Conservation (phyloP, 257 asterid genomes). For the Solanum virginianum region DNA sequence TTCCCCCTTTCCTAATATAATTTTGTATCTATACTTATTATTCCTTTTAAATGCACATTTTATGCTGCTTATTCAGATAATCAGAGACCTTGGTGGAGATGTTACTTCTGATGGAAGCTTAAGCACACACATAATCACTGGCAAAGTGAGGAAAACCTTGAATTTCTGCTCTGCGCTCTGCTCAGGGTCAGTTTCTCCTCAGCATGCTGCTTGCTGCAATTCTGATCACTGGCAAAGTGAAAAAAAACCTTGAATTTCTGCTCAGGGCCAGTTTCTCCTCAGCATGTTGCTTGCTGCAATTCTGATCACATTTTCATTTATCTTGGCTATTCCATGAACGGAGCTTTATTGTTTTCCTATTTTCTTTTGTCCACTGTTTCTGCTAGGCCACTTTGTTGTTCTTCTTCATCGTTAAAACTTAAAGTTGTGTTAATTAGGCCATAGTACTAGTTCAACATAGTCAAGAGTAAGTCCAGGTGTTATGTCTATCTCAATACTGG, state of each 20-base stretch:
- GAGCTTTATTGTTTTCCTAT: background rate
- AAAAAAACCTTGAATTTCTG: conserved; percentile 77
- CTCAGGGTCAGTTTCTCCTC: conserved; percentile 63
- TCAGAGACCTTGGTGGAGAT: too few relatives aligned
- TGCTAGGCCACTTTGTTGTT: background rate
- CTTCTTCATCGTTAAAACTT: background rate
- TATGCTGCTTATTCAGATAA: too few relatives aligned
- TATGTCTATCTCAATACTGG: background rate
- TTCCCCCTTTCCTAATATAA: too few relatives aligned
- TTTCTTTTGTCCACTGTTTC: background rate
- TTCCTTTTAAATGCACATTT: too few relatives aligned
- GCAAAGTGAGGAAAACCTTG: conserved; percentile 67
- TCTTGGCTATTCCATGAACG: background rate
- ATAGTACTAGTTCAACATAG: background rate
- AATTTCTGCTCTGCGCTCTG: conserved; percentile 89
- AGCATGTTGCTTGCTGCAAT: background rate
- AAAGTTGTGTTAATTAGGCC: background rate
- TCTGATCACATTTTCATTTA: background rate
- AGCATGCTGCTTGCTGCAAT: background rate
- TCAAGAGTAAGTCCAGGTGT: background rate
- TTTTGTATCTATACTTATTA: too few relatives aligned
- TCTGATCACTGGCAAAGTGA: conserved; percentile 44
- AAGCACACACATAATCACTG: conserved; percentile 77
- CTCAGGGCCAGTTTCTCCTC: conserved; percentile 62
- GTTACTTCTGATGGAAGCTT: conserved; percentile 51